Evolutionary conservation across 2,329 filamentous ascomycete species (phyloP).

Genomic region (Periglandula ipomoeae): DNA sequence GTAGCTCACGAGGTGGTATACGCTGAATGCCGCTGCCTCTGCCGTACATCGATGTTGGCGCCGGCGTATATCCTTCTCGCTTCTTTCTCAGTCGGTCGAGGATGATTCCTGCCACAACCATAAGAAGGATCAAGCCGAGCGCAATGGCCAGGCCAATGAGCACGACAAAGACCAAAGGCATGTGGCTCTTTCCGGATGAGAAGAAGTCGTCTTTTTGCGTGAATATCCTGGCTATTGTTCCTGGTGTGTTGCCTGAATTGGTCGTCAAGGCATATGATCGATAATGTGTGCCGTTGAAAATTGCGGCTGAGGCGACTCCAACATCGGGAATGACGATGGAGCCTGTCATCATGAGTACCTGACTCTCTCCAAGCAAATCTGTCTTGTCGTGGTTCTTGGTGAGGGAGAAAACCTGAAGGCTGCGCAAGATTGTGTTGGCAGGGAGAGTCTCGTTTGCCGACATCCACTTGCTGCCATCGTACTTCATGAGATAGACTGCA

Average conservation of each 20-base stretch:
- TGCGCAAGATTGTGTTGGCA: slow-evolving; percentile 58
- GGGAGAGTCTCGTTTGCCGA: slow-evolving; percentile 56
- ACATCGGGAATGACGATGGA: slow-evolving; percentile 65
- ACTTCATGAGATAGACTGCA: slow-evolving; percentile 72
- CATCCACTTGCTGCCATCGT: slow-evolving; percentile 63
- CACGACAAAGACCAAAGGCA: slow-evolving; percentile 69
- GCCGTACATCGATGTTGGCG: slow-evolving; percentile 58
- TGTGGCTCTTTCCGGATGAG: slow-evolving; percentile 42
- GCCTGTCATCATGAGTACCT: slow-evolving; percentile 78
- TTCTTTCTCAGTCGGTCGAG: slow-evolving; percentile 69
- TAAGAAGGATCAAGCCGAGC: slow-evolving; percentile 65
- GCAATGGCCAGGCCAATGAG: slow-evolving; percentile 74
- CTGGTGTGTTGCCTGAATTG: slow-evolving; percentile 52
- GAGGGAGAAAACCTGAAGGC: slow-evolving; percentile 72
- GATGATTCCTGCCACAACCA: slow-evolving; percentile 66
- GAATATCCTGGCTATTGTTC: slow-evolving; percentile 75
- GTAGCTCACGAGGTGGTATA: slow-evolving; percentile 52
- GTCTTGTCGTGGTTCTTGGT: slow-evolving; percentile 57
- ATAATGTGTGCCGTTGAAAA: slow-evolving; percentile 77
- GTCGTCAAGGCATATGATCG: slow-evolving; percentile 74
- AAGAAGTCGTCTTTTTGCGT: slow-evolving; percentile 76
- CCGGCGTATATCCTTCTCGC: slow-evolving; percentile 72
- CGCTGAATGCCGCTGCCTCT: slow-evolving; percentile 48
- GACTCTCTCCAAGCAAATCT: slow-evolving; percentile 53
- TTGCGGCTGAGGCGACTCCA: slow-evolving; percentile 73